Percentiles rank a stretch among this genome's conserved stretches.
These are phyloP conservation scores for Papiliotrema fonsecae DNA, from an alignment of 1,284 basidiomycete genomes.

Conservation along the genomic window DNA sequence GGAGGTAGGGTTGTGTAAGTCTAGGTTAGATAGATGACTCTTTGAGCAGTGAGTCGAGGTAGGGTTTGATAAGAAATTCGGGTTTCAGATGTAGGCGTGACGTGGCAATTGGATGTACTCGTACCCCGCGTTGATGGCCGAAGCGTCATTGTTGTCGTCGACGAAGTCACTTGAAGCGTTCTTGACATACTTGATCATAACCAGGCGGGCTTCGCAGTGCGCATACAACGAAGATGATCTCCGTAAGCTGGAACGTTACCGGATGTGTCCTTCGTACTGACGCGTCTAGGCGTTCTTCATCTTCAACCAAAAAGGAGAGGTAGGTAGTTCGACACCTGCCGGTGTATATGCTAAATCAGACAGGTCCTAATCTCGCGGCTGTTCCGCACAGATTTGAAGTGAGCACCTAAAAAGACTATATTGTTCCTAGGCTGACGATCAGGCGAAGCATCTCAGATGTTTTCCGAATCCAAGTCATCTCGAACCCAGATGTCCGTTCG, in stretches of 20 bases:
- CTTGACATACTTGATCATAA: too few species aligned
- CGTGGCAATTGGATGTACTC: neutral
- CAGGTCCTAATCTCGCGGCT: slow-evolving; percentile 90
- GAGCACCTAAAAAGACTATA: slow-evolving; percentile 31
- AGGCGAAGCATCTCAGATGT: slow-evolving; percentile 97
- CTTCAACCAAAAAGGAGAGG: slow-evolving; percentile 97
- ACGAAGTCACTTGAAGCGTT: too few species aligned
- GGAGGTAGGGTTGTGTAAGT: neutral
- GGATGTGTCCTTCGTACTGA: slow-evolving; percentile 9
- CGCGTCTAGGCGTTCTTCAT: slow-evolving; percentile 82
- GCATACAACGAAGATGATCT: too few species aligned
- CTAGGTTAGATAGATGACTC: too few species aligned
- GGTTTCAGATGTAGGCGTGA: neutral
- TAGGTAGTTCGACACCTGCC: too few species aligned
- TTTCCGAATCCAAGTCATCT: slow-evolving; percentile 96
- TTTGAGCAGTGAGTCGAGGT: neutral
- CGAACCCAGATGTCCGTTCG: slow-evolving; percentile 90
- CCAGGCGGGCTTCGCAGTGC: too few species aligned
- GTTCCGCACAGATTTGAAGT: slow-evolving; percentile 93
- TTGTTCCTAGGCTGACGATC: slow-evolving; percentile 5
- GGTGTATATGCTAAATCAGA: slow-evolving; percentile 1
- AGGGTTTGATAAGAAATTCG: neutral
- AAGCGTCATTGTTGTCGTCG: neutral
- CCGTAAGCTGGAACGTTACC: slow-evolving; percentile 10
- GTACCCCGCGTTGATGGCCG: neutral